These are phyloP conservation scores for Drechslerella coelobrocha DNA, from an alignment of 2,329 filamentous ascomycete genomes.

Conservation along the genomic window DNA sequence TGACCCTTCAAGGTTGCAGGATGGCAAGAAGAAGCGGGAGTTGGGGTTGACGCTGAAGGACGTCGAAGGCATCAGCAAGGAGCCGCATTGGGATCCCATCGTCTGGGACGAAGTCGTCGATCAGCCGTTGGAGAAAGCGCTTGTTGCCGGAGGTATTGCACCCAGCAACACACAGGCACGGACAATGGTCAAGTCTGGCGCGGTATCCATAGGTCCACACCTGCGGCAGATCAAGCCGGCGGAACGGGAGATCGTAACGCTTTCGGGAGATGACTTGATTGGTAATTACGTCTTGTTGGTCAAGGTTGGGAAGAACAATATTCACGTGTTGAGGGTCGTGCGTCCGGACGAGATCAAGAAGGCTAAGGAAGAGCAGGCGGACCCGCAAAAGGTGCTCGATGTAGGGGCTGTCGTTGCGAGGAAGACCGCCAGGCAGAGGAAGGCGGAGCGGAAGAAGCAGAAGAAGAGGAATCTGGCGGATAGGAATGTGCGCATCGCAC, in stretches of 20 bases:
- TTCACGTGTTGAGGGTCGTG: slow-evolving; percentile 25
- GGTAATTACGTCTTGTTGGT: slow-evolving; percentile 13
- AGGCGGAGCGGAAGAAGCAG: background rate
- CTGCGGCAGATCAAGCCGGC: slow-evolving; percentile 24
- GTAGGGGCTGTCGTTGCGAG: too few species aligned
- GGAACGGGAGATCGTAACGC: background rate
- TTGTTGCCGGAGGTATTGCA: slow-evolving; percentile 14
- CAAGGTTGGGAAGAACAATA: slow-evolving; percentile 39
- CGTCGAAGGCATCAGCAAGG: slow-evolving; percentile 19
- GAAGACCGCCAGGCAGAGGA: slow-evolving; percentile 13
- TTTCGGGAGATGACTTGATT: slow-evolving; percentile 22
- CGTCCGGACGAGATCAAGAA: background rate
- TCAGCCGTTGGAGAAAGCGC: slow-evolving; percentile 21
- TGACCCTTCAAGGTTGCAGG: background rate
- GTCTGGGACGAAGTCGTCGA: background rate
- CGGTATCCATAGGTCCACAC: slow-evolving; percentile 32
- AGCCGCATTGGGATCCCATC: slow-evolving; percentile 25
- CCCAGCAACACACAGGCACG: slow-evolving; percentile 24
- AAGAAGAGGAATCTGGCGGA: slow-evolving; percentile 3
- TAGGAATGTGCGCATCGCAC: background rate
- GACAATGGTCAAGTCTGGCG: slow-evolving; percentile 26
- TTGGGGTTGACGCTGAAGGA: slow-evolving; percentile 5
- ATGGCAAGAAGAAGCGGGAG: background rate
- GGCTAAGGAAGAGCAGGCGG: slow-evolving; percentile 1
- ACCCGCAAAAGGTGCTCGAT: slow-evolving; percentile 3